A percentile compares a stretch with the other conserved stretches of the same genome.
phyloP scores from a whole-genome alignment of 257 asterid species.

The Mentha longifolia region DNA sequence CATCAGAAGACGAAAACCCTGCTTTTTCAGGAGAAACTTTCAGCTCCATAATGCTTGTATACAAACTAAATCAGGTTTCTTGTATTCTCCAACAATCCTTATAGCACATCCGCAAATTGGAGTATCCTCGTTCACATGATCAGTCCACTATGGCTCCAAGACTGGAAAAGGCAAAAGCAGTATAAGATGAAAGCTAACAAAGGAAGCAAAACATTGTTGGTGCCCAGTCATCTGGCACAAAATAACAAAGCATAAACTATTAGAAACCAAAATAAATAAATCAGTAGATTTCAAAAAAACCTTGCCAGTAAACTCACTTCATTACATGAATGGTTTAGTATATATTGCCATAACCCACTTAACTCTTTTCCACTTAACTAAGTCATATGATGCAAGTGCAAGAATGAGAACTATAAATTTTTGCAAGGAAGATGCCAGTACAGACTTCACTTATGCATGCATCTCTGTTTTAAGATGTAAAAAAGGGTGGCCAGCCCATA shows the following conservation, averaged over 20 bases:
- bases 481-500: no score
- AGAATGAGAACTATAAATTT: slow-evolving; percentile 14
- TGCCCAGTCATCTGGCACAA: slow-evolving; percentile 18
- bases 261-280: slow-evolving; percentile 8
- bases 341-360: neutral
- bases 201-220: slow-evolving; percentile 21
- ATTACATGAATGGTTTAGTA: neutral
- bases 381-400: neutral
- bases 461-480: no score
- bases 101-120: slow-evolving; percentile 19
- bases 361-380: no score
- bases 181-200: slow-evolving; percentile 26
- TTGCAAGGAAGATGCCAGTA: no score
- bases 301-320: neutral
- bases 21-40: slow-evolving; percentile 71
- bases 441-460: no score
- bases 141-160: slow-evolving; percentile 21
- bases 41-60: slow-evolving; percentile 59
- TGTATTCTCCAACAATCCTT: slow-evolving; percentile 16
- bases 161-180: slow-evolving; percentile 28
- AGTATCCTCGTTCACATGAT: slow-evolving; percentile 27
- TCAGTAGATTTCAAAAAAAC: slow-evolving; percentile 8
- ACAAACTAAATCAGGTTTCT: slow-evolving; percentile 22
- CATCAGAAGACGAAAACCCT: slow-evolving; percentile 68
- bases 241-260: slow-evolving; percentile 1